Percentiles rank a stretch among this genome's conserved stretches.
phyloP scores from a whole-genome alignment of 2,329 filamentous ascomycete species.

The Cercospora berteroae region DNA sequence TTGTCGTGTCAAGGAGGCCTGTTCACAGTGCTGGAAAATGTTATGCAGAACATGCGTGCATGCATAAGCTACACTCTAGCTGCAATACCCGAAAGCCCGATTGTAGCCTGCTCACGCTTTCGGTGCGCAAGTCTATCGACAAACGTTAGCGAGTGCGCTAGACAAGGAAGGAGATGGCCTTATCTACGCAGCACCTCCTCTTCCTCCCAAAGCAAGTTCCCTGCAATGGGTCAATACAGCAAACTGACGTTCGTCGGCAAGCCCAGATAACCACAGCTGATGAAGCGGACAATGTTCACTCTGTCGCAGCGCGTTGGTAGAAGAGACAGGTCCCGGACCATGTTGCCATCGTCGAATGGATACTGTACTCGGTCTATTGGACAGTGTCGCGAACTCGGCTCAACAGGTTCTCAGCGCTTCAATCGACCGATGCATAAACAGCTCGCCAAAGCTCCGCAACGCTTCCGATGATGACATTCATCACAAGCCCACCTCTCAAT shows the following conservation, averaged over 20 bases:
- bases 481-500: not conserved
- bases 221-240: not conserved
- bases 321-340: not conserved
- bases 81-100: not conserved
- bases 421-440: not conserved
- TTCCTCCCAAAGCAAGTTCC: not conserved
- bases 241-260: not conserved
- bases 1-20: not conserved
- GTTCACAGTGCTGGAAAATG: not conserved
- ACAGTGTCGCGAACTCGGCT: not conserved
- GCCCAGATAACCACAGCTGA: not conserved
- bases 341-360: not conserved
- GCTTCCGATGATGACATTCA: not conserved
- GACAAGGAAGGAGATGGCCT: not conserved
- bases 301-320: not conserved
- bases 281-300: not conserved
- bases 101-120: not conserved
- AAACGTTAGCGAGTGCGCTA: not conserved
- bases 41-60: constrained; percentile 11
- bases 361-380: not conserved
- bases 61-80: not conserved
- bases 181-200: not conserved
- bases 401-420: not conserved
- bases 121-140: not conserved
- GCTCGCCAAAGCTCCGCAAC: not conserved